Conservation (phyloP, 1,139 yeast species). For the Kodamaea derodonti region DNA sequence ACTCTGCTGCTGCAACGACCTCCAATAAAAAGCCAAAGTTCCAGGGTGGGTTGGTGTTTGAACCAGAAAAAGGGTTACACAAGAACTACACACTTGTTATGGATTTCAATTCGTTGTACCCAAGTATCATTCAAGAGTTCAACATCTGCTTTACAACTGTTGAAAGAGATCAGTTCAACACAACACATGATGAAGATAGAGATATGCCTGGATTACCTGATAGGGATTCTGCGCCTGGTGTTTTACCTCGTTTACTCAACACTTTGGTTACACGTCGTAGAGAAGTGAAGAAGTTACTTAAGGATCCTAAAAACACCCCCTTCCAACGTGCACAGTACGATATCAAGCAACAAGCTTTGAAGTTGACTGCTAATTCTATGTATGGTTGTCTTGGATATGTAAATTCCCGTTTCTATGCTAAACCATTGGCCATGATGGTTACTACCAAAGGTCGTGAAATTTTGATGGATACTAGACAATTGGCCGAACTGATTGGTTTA, state of each 20-base stretch:
- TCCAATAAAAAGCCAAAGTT: slow-evolving; percentile 76
- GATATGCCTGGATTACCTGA: slow-evolving; percentile 74
- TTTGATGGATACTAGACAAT: slow-evolving; percentile 85
- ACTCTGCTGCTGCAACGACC: slow-evolving; percentile 38
- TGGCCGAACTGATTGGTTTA: slow-evolving; percentile 81
- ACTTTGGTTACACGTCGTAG: slow-evolving; percentile 88
- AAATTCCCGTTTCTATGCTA: slow-evolving; percentile 90
- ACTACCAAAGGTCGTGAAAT: slow-evolving; percentile 96
- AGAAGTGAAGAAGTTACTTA: slow-evolving; percentile 84
- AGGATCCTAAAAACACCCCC: slow-evolving; percentile 62
- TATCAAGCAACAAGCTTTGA: slow-evolving; percentile 92
- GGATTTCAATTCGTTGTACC: slow-evolving; percentile 98
- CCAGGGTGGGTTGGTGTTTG: slow-evolving; percentile 96
- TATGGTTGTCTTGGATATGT: slow-evolving; percentile 97
- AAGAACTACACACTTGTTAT: slow-evolving; percentile 85
- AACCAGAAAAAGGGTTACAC: slow-evolving; percentile 93
- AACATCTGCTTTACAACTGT: slow-evolving; percentile 97
- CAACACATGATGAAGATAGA: slow-evolving; percentile 51
- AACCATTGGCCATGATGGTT: slow-evolving; percentile 92
- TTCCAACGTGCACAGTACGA: slow-evolving; percentile 79
- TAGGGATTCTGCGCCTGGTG: slow-evolving; percentile 61
- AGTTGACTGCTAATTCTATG: slow-evolving; percentile 97
- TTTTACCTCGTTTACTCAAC: slow-evolving; percentile 78
- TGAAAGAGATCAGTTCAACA: slow-evolving; percentile 54
- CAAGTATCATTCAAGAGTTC: slow-evolving; percentile 94